phyloP scores from a whole-genome alignment of 805 yeast species.

The Zygosaccharomyces pseudorouxii region DNA sequence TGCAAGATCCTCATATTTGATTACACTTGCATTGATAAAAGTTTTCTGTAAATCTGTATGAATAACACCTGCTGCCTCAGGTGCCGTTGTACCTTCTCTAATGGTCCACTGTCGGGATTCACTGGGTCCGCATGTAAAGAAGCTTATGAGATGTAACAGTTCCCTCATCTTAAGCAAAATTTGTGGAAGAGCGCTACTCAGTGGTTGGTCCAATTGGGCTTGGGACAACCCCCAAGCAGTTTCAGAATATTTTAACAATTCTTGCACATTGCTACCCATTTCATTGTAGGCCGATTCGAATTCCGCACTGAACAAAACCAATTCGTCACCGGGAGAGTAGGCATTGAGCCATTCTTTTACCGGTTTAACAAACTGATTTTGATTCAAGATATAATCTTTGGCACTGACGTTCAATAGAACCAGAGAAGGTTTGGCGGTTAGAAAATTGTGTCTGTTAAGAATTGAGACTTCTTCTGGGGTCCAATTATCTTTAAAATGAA shows the following conservation, averaged over 20 bases:
- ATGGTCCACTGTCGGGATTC: conserved; percentile 91
- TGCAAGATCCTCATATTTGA: conserved; percentile 57
- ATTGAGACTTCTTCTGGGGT: conserved; percentile 57
- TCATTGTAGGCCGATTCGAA: conserved; percentile 40
- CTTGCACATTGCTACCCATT: conserved; percentile 29
- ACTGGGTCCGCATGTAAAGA: conserved; percentile 79
- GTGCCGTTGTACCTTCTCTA: conserved; percentile 69
- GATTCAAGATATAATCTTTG: conserved; percentile 54
- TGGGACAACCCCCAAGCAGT: conserved; percentile 34
- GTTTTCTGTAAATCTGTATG: conserved; percentile 82
- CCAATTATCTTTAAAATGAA: conserved; percentile 58
- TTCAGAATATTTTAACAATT: conserved; percentile 15
- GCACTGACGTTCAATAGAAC: conserved; percentile 70
- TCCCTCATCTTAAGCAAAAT: conserved; percentile 63
- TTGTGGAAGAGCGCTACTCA: conserved; percentile 53
- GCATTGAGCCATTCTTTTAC: conserved; percentile 63
- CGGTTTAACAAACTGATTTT: conserved; percentile 46
- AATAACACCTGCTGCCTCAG: conserved; percentile 86
- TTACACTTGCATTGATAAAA: conserved; percentile 72
- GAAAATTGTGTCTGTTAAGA: conserved; percentile 63
- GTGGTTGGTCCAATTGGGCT: conserved; percentile 37
- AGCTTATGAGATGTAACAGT: conserved; percentile 68
- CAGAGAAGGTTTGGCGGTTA: conserved; percentile 88
- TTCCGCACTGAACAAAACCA: conserved; percentile 64
- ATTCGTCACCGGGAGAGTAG: conserved; percentile 61